Percentiles rank a stretch among this genome's conserved stretches.
Evolutionary conservation across 768 basidiomycete species (phyloP).

Genomic region (Leccinum obscurum): DNA sequence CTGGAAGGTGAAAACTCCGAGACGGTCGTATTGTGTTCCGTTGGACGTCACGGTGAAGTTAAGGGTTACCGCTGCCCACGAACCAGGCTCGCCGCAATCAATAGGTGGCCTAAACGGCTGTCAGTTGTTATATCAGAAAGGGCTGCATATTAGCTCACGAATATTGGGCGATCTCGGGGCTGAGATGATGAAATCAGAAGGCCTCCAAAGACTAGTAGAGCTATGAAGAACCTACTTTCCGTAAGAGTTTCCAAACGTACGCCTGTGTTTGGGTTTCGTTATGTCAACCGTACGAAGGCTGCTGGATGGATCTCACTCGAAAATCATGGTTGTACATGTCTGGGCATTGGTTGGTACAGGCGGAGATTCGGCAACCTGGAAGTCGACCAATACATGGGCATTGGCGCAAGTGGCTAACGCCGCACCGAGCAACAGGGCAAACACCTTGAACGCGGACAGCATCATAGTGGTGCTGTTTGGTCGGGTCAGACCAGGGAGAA

Average conservation of each 20-base stretch:
- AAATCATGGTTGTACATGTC: conserved; percentile 62
- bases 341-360: conserved; percentile 59
- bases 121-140: background rate
- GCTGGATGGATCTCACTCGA: conserved; percentile 47
- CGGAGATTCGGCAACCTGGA: conserved; percentile 75
- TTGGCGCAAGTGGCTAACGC: conserved; percentile 11
- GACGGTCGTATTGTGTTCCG: conserved; percentile 73
- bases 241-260: conserved; percentile 72
- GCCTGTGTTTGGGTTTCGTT: conserved; percentile 38
- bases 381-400: conserved; percentile 47
- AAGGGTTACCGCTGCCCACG: conserved; percentile 73
- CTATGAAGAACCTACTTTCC: conserved; percentile 47
- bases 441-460: conserved; percentile 22
- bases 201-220: background rate
- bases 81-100: conserved; percentile 65
- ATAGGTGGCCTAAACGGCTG: conserved; percentile 56
- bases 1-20: conserved; percentile 73
- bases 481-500: background rate
- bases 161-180: conserved; percentile 64
- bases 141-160: conserved; percentile 39
- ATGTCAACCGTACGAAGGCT: background rate
- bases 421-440: conserved; percentile 15
- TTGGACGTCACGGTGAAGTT: conserved; percentile 80
- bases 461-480: conserved; percentile 8
- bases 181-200: conserved; percentile 24